phyloP scores from a whole-genome alignment of 805 yeast species.

The Diddensiella caesifluorescens region DNA sequence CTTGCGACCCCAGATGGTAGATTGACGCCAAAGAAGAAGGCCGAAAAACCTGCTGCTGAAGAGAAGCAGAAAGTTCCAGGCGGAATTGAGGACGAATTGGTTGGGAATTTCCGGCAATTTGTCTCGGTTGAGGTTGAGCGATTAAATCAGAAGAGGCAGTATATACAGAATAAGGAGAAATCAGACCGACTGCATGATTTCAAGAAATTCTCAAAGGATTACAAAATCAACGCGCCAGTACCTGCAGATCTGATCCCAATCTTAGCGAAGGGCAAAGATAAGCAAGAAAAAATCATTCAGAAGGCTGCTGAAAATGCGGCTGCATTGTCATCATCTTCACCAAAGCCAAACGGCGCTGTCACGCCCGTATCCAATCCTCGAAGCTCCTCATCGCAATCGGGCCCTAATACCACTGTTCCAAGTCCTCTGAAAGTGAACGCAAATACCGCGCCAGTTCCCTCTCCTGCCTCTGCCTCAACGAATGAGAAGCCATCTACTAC shows the following conservation, averaged over 20 bases:
- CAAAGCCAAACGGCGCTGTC: no score
- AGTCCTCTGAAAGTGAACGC: background rate
- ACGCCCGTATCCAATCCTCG: background rate
- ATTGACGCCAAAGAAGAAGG: conserved; percentile 5
- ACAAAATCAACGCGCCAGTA: conserved; percentile 51
- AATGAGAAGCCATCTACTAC: background rate
- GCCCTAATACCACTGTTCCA: conserved; percentile 1
- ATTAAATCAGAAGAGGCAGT: conserved; percentile 27
- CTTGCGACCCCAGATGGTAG: conserved; percentile 19
- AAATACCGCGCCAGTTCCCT: conserved; percentile 2
- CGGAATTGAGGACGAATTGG: conserved; percentile 26
- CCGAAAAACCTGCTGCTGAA: background rate
- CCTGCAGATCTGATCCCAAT: conserved; percentile 69
- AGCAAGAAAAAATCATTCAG: conserved; percentile 53
- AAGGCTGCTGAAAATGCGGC: conserved; percentile 19
- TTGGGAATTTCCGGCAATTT: conserved; percentile 31
- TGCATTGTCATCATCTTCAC: background rate
- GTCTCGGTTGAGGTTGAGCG: conserved; percentile 30
- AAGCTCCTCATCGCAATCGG: conserved; percentile 5
- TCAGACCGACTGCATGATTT: conserved; percentile 38
- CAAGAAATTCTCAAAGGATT: conserved; percentile 73
- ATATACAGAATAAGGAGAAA: conserved; percentile 27
- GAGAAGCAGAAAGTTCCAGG: conserved; percentile 1
- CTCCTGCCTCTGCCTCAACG: conserved; percentile 17
- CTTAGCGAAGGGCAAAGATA: conserved; percentile 58